Evolutionary conservation across 2,329 filamentous ascomycete species (phyloP), one percentile per base, ranked within the genome.

Genomic region (Tolypocladium nubicola): DNA sequence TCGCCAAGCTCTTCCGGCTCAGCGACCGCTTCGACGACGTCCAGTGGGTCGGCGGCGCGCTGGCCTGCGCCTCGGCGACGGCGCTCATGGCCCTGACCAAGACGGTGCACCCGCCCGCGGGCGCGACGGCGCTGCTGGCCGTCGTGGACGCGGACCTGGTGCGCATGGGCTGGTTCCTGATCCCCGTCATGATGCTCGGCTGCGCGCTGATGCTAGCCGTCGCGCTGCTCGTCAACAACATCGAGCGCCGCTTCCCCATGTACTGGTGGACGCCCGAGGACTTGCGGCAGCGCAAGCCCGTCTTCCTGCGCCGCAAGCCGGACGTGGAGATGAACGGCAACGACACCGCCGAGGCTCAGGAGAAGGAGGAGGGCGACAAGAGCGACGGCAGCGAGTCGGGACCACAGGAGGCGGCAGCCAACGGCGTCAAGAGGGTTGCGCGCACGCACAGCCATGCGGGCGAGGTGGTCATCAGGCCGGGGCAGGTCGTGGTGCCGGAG

Each of bases 81-180:
- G 74, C 79, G 1, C 58, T 83, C 57, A 91, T 90, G 88, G 79
- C 78, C 0, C 64, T 89, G 26, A 90, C 87, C 1, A 86, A 85
- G 55, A 90, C 87, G 0, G 77, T 88, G 0, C 86, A 91, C 62
- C 88, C 88, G 0, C 88, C 88, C 0, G 88, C 86, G 0, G 88
- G 88, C 5, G 87, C 88, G 10, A 91, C 87, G 0, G 87, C 86
- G 0, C 71, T 92, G 1, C 72, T 91, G 33, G 86, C 86, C 0
- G 84, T 87, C 0, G 76, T 84, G 1, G 82, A 85, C 58, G 72
- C 78, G 2, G 72, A 75, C 1, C 73, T 84, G 1, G 74, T 77
- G 11, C 63, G 65, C 0, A 69, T 90, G 13, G 86, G 87, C n/a
- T 91, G 88, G 88, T 82, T 79, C 59, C 70, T 89, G 14, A 67